These are phyloP conservation scores for Penicillium sp. DNA, from an alignment of 2,329 filamentous ascomycete genomes.

Conservation along the genomic window DNA sequence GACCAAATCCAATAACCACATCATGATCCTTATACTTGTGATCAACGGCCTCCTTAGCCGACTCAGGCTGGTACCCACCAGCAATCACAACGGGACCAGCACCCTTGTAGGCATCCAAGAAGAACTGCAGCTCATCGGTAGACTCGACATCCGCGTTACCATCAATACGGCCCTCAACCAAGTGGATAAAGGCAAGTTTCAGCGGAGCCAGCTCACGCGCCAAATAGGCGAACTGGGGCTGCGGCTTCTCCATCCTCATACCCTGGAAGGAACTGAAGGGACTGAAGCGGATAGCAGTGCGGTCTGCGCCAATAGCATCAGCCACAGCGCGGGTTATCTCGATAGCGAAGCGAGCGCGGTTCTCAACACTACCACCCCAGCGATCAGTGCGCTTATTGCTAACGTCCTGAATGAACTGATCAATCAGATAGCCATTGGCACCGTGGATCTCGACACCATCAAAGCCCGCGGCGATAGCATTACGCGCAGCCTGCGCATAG, in stretches of 20 bases:
- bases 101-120: slow-evolving; percentile 51
- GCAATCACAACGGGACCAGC: slow-evolving; percentile 58
- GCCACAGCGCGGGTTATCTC: slow-evolving; percentile 56
- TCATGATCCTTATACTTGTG: slow-evolving; percentile 39
- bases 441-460: slow-evolving; percentile 59
- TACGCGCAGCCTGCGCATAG: slow-evolving; percentile 55
- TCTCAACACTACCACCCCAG: slow-evolving; percentile 59
- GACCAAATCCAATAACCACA: slow-evolving; percentile 49
- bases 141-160: slow-evolving; percentile 41
- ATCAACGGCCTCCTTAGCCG: slow-evolving; percentile 48
- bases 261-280: slow-evolving; percentile 49
- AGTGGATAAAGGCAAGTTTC: slow-evolving; percentile 65
- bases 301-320: slow-evolving; percentile 53
- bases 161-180: slow-evolving; percentile 63
- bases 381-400: slow-evolving; percentile 56
- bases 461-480: slow-evolving; percentile 62
- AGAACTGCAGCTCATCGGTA: slow-evolving; percentile 49
- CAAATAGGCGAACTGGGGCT: slow-evolving; percentile 68
- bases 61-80: slow-evolving; percentile 53
- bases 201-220: slow-evolving; percentile 58
- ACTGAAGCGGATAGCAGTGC: slow-evolving; percentile 56
- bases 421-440: slow-evolving; percentile 58
- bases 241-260: slow-evolving; percentile 66
- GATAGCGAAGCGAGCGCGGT: slow-evolving; percentile 60
- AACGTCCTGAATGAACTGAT: slow-evolving; percentile 58